Base-by-base conservation (phyloP, 257 asterid genomes). In the Primulina huaijiensis region DNA sequence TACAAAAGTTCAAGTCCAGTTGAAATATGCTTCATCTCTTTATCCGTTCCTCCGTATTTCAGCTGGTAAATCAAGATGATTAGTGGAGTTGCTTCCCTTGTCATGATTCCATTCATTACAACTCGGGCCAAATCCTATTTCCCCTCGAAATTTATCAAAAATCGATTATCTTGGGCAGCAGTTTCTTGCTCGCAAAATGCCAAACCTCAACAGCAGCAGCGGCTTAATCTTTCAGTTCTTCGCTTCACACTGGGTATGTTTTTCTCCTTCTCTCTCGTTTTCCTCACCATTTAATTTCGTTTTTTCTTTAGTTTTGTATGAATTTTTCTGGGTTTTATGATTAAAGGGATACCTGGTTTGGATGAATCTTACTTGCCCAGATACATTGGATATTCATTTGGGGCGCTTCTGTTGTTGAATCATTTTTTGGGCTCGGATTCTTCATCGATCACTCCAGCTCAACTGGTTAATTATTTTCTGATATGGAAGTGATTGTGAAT, bases 281-380 rank as follows among this genome's bases (percentile, higher is more conserved):
- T 9, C 2, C 0, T 69, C 62, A 3, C 16, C 29, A 27, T 25
- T 14, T 9, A 59, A 60, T 29, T 62, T 63, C 2, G 3, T 16
- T 27, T 14, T 73, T 62, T 12, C n/a, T 12, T n/a, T n/a, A 23
- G 3, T 3, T 12, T 60, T 25, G 25, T 11, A 8, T 34, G 57
- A 31, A 2, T 1, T 30, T n/a, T 55, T 46, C 14, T 56, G 71
- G 23, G 7, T 65, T 67, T n/a, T 65, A 31, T 68, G 38, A 27
- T 2, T 74, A 37, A 67, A 90, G 95, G 99, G 69, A 90, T 90
- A 70, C 92, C 91, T 76, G 99, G 99, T 38, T 76, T 90, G 73
- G 97, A 89, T 69, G 99, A 90, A 79, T 90, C 96, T 10, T 93
- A 90, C 83, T 84, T 93, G 76, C 96, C 99, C 74, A 86, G 97